A percentile compares a stretch with the other conserved stretches of the same genome.
Evolutionary conservation across 1,284 basidiomycete species (phyloP).

Genomic region (Kalmanozyma brasiliensis): DNA sequence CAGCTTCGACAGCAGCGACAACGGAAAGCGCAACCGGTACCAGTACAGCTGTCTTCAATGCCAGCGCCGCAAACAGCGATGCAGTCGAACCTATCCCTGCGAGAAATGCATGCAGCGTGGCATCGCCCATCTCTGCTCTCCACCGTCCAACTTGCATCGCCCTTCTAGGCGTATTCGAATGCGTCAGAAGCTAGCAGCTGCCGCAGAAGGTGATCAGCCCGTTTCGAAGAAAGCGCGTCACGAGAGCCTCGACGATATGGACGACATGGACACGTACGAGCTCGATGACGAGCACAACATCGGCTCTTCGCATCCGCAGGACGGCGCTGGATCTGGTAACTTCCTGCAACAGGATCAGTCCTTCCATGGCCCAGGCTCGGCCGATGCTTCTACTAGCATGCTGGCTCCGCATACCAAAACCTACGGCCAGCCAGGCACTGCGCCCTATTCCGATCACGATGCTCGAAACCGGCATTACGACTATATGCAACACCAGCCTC

Average conservation of each 20-base stretch:
- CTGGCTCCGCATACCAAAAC: conserved; percentile 1
- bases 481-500: conserved; percentile 7
- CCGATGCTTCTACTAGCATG: background rate
- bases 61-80: conserved; percentile 43
- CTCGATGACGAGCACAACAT: conserved; percentile 28
- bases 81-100: conserved; percentile 41
- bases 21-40: conserved; percentile 42
- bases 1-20: conserved; percentile 19
- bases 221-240: conserved; percentile 3
- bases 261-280: conserved; percentile 36
- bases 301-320: conserved; percentile 1
- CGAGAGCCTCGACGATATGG: conserved; percentile 10
- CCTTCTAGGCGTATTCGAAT: conserved; percentile 39
- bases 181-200: conserved; percentile 28
- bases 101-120: conserved; percentile 45
- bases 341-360: background rate
- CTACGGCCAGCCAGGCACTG: conserved; percentile 1
- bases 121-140: conserved; percentile 39
- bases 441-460: background rate
- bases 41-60: conserved; percentile 47
- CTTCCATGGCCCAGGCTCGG: background rate
- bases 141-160: conserved; percentile 32
- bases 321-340: background rate
- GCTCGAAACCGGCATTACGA: background rate
- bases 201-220: conserved; percentile 1